phyloP scores from a whole-genome alignment of 129 eudicot species.

The Flaveria robusta region DNA sequence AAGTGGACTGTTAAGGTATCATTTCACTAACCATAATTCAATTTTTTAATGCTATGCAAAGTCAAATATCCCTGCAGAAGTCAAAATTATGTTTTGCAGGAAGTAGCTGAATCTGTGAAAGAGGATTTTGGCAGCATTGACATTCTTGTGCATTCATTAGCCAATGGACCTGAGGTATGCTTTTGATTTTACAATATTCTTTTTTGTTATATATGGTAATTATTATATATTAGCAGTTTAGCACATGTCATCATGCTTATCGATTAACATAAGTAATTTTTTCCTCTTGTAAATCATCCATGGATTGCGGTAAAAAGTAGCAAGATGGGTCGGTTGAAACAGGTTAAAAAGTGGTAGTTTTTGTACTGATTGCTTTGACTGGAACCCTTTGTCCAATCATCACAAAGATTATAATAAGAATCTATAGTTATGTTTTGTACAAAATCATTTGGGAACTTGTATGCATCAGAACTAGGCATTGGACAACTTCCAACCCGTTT shows the following conservation, averaged over 20 bases:
- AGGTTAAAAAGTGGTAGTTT: not conserved
- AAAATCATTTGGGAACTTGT: not conserved
- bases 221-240: not conserved
- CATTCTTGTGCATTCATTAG: slow-evolving; percentile 90
- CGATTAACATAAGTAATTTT: not conserved
- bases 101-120: slow-evolving; percentile 77
- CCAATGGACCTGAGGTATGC: slow-evolving; percentile 88
- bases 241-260: not conserved
- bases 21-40: too few species aligned
- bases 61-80: not conserved
- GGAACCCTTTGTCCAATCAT: not conserved
- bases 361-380: not conserved
- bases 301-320: not conserved
- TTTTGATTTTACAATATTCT: not conserved
- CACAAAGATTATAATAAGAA: not conserved
- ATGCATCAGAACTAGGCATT: not conserved
- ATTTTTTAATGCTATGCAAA: too few species aligned
- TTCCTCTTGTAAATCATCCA: not conserved
- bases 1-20: slow-evolving; percentile 96
- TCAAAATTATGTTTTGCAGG: slow-evolving; percentile 44
- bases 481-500: not conserved
- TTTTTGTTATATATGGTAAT: not conserved
- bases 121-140: slow-evolving; percentile 83
- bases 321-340: not conserved
- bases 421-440: not conserved